phyloP scores from a whole-genome alignment of 2,329 filamentous ascomycete species.

The Rhynchosporium graminicola region DNA sequence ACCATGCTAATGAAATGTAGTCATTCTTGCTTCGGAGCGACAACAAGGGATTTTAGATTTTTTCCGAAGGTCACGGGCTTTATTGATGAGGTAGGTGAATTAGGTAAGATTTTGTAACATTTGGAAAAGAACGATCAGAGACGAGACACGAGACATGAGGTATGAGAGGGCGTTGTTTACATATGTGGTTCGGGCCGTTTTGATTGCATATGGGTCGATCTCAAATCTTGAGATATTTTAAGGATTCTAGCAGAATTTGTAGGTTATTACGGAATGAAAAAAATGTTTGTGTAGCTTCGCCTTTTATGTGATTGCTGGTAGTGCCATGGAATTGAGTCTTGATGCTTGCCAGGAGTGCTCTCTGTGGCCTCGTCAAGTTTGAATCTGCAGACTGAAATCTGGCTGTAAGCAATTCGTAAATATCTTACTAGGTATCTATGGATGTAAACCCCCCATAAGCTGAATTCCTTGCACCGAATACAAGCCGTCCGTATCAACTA shows the following conservation, averaged over 20 bases:
- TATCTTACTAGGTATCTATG: too few species aligned
- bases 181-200: neutral
- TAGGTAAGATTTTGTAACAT: neutral
- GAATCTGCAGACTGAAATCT: too few species aligned
- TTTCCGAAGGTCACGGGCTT: neutral
- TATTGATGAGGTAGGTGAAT: neutral
- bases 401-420: too few species aligned
- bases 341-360: too few species aligned
- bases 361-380: too few species aligned
- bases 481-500: too few species aligned
- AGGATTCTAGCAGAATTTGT: neutral
- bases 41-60: constrained; percentile 18
- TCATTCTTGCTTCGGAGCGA: constrained; percentile 23
- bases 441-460: too few species aligned
- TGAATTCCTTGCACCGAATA: too few species aligned
- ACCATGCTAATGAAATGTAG: neutral
- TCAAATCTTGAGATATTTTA: neutral
- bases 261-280: neutral
- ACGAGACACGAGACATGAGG: neutral
- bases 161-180: neutral
- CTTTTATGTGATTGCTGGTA: too few species aligned
- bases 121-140: neutral
- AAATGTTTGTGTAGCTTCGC: neutral
- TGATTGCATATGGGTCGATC: neutral
- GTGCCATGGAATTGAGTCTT: too few species aligned